A percentile compares a stretch with the other conserved stretches of the same genome.
phyloP scores from a whole-genome alignment of 805 yeast species.

The Hyphopichia homilentoma region DNA sequence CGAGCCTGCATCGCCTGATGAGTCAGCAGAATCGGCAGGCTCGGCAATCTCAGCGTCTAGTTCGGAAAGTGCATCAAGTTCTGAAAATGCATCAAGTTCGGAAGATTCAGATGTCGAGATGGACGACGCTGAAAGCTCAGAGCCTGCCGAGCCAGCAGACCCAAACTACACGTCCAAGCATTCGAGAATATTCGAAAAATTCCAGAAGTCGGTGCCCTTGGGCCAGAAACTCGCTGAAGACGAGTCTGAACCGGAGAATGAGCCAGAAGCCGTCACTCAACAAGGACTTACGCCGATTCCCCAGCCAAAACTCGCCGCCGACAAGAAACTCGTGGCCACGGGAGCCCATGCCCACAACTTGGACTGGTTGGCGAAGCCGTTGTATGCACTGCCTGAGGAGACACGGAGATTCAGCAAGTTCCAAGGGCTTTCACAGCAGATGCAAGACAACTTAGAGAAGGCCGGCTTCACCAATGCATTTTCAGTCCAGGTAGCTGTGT shows the following conservation, averaged over 20 bases:
- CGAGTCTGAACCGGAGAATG: constrained; percentile 14
- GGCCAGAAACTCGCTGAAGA: constrained; percentile 18
- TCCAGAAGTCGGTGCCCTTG: constrained; percentile 12
- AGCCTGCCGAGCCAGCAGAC: too few relatives aligned
- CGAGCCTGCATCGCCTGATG: too few relatives aligned
- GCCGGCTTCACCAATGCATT: constrained; percentile 57
- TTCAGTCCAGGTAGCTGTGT: constrained; percentile 70
- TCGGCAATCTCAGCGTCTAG: too few relatives aligned
- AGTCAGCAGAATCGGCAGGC: too few relatives aligned
- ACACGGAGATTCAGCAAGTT: constrained; percentile 49
- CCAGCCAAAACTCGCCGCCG: constrained; percentile 69
- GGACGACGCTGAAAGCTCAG: too few relatives aligned
- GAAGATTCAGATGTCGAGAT: too few relatives aligned
- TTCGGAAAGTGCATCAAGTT: too few relatives aligned
- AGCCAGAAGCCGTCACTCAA: constrained; percentile 11
- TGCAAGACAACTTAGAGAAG: constrained; percentile 44
- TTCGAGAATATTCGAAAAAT: constrained; percentile 14
- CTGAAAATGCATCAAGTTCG: too few relatives aligned
- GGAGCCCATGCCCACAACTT: constrained; percentile 31
- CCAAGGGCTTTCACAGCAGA: constrained; percentile 32
- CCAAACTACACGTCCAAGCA: constrained; percentile 18
- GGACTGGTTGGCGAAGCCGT: constrained; percentile 69
- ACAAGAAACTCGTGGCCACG: constrained; percentile 32
- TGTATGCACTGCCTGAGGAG: constrained; percentile 46
- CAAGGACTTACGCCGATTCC: constrained; percentile 69